A percentile compares a stretch with the other conserved stretches of the same genome.
These are phyloP conservation scores for Chenopodium formosanum DNA, from an alignment of 148 eudicot species.

Conservation along the genomic window DNA sequence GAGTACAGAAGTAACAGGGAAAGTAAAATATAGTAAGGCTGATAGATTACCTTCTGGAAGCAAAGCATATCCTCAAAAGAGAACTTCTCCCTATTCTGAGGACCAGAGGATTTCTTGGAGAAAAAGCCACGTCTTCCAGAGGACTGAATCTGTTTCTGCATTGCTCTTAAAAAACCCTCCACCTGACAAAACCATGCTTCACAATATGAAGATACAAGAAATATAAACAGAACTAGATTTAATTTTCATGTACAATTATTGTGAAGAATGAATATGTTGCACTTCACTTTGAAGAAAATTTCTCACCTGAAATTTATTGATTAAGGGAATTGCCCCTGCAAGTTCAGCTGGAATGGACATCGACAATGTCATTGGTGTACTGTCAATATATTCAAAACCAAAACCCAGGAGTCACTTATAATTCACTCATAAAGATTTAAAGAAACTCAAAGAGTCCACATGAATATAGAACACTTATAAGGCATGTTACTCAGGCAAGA, in stretches of 20 bases:
- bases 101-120: conserved; percentile 74
- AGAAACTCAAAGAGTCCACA: background rate
- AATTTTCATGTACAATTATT: background rate
- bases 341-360: conserved; percentile 93
- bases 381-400: conserved; percentile 35
- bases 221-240: background rate
- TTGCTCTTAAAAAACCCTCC: conserved; percentile 89
- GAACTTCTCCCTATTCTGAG: conserved; percentile 75
- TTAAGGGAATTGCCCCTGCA: conserved; percentile 91
- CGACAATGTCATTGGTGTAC: conserved; percentile 84
- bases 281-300: conserved; percentile 6
- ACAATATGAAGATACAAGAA: conserved; percentile 1
- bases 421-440: background rate
- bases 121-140: conserved; percentile 86
- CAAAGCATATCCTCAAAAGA: conserved; percentile 98
- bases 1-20: conserved; percentile 14
- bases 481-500: background rate
- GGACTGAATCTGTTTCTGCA: conserved; percentile 95
- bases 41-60: conserved; percentile 74
- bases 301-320: conserved; percentile 91
- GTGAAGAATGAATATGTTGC: conserved; percentile 4
- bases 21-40: conserved; percentile 1
- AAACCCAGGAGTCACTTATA: background rate
- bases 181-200: conserved; percentile 48
- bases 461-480: background rate